These are phyloP conservation scores for Cylindrotheca fusiformis DNA, from an alignment of 108 stramenopile genomes.

Conservation along the genomic window DNA sequence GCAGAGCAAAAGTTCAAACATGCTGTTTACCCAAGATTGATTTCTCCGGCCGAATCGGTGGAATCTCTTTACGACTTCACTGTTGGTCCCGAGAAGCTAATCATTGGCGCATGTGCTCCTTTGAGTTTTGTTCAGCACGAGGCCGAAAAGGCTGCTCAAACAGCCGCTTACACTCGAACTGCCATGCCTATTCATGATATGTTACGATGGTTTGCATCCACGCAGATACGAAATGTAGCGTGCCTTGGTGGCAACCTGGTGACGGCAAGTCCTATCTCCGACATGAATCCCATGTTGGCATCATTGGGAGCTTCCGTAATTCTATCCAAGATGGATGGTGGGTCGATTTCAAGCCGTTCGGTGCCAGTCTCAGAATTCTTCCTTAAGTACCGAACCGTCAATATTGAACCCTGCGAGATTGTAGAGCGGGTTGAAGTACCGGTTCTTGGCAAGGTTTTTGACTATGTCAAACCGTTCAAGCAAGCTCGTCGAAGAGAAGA, in stretches of 20 bases:
- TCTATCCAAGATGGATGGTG: constrained; percentile 59
- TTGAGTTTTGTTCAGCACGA: constrained; percentile 65
- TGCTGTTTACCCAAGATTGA: constrained; percentile 62
- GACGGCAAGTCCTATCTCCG: constrained; percentile 93
- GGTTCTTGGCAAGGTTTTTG: constrained; percentile 52
- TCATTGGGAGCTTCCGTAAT: constrained; percentile 63
- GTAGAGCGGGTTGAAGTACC: constrained; percentile 84
- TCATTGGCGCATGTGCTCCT: constrained; percentile 70
- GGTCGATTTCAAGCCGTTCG: constrained; percentile 31
- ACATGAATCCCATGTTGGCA: constrained; percentile 93
- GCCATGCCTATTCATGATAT: constrained; percentile 84
- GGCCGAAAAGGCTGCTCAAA: constrained; percentile 39
- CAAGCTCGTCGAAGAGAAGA: constrained; percentile 93
- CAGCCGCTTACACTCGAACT: constrained; percentile 27
- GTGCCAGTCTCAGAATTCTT: constrained; percentile 88
- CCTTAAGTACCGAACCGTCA: constrained; percentile 83
- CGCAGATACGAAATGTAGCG: constrained; percentile 94
- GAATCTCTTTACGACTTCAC: constrained; percentile 48
- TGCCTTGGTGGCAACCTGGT: constrained; percentile 93
- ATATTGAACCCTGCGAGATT: constrained; percentile 72
- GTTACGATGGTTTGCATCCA: constrained; percentile 96
- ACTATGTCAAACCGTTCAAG: constrained; percentile 91
- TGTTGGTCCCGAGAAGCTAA: constrained; percentile 18
- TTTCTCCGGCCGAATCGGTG: constrained; percentile 63
- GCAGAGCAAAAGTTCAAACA: constrained; percentile 89